Evolutionary conservation across 2,329 filamentous ascomycete genomes (phyloP).

Genomic region (Colletotrichum lupini): DNA sequence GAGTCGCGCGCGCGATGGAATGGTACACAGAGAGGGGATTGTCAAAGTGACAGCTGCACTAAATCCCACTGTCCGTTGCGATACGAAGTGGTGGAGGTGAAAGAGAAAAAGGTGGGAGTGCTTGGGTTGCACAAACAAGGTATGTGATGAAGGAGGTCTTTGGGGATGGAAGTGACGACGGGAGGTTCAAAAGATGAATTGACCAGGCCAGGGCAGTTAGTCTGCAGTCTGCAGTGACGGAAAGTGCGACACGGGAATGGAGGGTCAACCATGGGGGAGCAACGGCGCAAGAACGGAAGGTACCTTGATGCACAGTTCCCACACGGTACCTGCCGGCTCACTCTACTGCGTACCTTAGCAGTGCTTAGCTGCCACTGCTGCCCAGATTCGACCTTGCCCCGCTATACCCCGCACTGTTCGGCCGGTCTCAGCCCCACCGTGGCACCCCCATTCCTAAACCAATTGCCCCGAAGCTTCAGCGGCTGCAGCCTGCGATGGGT

Average conservation of each 20-base stretch:
- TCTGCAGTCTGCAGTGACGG: slow-evolving; percentile 29
- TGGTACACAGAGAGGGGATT: not conserved
- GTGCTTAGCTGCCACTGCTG: too few relatives aligned
- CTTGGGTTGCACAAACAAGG: not conserved
- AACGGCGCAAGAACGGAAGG: slow-evolving; percentile 4
- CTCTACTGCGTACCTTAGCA: too few relatives aligned
- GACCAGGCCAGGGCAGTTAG: slow-evolving; percentile 5
- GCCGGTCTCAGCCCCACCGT: slow-evolving; percentile 1
- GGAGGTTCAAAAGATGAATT: slow-evolving; percentile 15
- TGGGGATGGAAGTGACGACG: slow-evolving; percentile 12
- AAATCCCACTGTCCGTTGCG: not conserved
- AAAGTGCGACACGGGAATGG: slow-evolving; percentile 32
- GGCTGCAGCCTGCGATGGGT: not conserved
- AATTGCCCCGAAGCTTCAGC: slow-evolving; percentile 2
- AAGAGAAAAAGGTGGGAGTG: not conserved
- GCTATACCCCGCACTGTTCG: not conserved
- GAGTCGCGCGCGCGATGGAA: not conserved
- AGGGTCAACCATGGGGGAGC: slow-evolving; percentile 23
- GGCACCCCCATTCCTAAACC: slow-evolving; percentile 12
- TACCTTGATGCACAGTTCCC: slow-evolving; percentile 3
- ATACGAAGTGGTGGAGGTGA: not conserved
- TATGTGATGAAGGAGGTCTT: not conserved
- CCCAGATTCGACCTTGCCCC: not conserved
- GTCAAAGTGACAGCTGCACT: not conserved
- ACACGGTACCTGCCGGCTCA: not conserved